Evolutionary conservation across 805 yeast species (phyloP), one percentile per base, ranked within the genome.

Genomic region (Metschnikowia kofuensis): DNA sequence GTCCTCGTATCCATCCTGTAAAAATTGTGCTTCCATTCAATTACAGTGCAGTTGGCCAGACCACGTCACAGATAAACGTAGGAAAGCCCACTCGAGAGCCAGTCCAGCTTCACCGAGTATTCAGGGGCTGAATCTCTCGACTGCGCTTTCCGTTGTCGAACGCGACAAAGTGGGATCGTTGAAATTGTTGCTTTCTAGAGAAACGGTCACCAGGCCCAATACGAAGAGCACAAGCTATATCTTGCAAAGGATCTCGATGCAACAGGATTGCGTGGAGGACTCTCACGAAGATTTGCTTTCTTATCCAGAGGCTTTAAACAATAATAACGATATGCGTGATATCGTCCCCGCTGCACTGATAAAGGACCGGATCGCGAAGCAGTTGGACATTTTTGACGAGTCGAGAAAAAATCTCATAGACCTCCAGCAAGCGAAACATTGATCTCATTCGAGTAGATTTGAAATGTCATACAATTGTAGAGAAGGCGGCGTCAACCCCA

Each of bases 221-320:
- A 47, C 15, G 34, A 56, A 48, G 36, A 47, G 45, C 13, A 52
- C 44, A 29, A 55, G 48, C 43, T 55, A 54, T 45, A 54, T 63
- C 38, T 50, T 69, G 26, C 60, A 63, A 28, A 54, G 67, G 35
- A 70, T 70, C 38, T 74, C 74, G 29, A 60, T 70, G 65, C 75
- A 70, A 55, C 69, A 69, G 58, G 72, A 70, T 47, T 62, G 65
- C 47, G 72, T 67, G 27, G 66, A 63, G 28, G 62, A 51, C 9
- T 40, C 27, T 4, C 38, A 40, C 2, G 58, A 52, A 6, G 52
- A 49, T 7, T 6, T 40, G 13, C 7, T 39, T 10, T 21, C 12
- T 7, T 13, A 13, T 14, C 16, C 15, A 8, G 21, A 21, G 4
- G 21, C 21, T 21, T 4, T 21, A 3, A 21, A 21, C 4, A 4